These are phyloP conservation scores for Sextonia rubra DNA, from an alignment of 164 flowering plant species.

Conservation along the genomic window DNA sequence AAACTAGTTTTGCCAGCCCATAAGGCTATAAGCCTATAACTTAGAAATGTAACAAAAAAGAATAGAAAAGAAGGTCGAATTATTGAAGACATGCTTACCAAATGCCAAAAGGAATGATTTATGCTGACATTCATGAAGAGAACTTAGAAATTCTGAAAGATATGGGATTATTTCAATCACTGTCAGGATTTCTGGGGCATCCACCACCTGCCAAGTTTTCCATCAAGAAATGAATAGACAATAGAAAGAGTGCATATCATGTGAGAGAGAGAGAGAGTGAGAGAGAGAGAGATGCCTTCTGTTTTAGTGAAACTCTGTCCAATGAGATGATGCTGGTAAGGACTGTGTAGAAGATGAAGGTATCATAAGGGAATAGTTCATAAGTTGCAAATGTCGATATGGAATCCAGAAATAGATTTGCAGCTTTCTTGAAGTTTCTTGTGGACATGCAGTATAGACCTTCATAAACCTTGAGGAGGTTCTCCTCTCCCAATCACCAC, in stretches of 20 bases:
- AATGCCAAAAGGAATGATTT: constrained; percentile 87
- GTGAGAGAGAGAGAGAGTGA: neutral
- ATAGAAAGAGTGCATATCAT: neutral
- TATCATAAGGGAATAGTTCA: constrained; percentile 88
- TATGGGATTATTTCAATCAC: constrained; percentile 85
- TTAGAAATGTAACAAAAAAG: neutral
- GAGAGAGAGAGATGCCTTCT: constrained; percentile 50
- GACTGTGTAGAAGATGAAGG: constrained; percentile 91
- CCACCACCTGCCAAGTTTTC: constrained; percentile 67
- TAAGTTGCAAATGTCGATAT: constrained; percentile 97
- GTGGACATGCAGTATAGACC: constrained; percentile 94
- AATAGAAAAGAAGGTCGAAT: neutral
- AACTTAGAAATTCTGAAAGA: constrained; percentile 83
- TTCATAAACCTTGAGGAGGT: constrained; percentile 92
- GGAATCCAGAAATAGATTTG: constrained; percentile 80
- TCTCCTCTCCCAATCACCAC: constrained; percentile 99
- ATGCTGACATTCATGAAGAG: constrained; percentile 86
- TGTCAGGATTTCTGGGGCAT: constrained; percentile 95
- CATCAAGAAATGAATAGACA: constrained; percentile 1
- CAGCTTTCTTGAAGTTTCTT: constrained; percentile 87
- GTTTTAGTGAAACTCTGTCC: constrained; percentile 92
- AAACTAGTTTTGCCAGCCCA: too few species aligned
- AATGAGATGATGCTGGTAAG: constrained; percentile 84
- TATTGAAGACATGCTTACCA: constrained; percentile 43
- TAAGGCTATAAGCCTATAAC: too few species aligned